Base-by-base conservation (phyloP, 2,329 filamentous ascomycete genomes). In the Botrytis elliptica region DNA sequence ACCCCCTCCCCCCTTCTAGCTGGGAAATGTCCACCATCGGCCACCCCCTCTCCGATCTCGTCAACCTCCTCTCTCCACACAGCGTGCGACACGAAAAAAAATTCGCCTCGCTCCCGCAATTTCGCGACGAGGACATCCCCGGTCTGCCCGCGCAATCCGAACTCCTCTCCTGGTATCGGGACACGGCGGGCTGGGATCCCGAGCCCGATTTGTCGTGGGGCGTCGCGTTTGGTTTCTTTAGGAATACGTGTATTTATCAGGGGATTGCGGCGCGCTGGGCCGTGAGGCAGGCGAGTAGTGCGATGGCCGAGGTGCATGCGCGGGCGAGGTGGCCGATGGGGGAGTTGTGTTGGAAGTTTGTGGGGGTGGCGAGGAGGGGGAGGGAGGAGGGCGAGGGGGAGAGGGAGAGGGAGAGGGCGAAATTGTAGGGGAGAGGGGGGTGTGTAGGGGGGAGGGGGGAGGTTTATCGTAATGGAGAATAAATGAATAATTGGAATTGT, bases 11-110 rank as follows among this genome's bases (percentile, higher is more conserved):
- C 10, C 38, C 20, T 5, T 8, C 5, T 33, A 89, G 88, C 84
- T 98, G 95, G 95, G 96, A 98, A 85, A 97, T 99, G 94, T 94
- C 94, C 52, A 98, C 96, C 0, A 91, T 98, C 72, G 96, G 96
- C n/a, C 95, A 99, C 82, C 96, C 96, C 1, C 88, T 98, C 36
- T 95, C 93, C 9, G 96, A 99, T 81, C 85, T 98, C 59, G 91
- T 91, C 82, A 98, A 98, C 83, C 86, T 98, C 29, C 82, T 91
- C 40, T 85, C 84, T 12, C 87, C 87, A 14, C 88, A 84, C 77
- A 77, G 75, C 73, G 73, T 79, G 25, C 75, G 75, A 49, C 57
- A 76, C 60, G 77, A 76, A 44, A 75, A 71, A 77, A 80, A 75
- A 76, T 81, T 75, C 78, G 81, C 59, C 1, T 63, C 57, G 82